A percentile compares a stretch with the other conserved stretches of the same genome.
Evolutionary conservation across 495 filamentous ascomycete genomes (phyloP).

Genomic region (Penicillium nucicola): DNA sequence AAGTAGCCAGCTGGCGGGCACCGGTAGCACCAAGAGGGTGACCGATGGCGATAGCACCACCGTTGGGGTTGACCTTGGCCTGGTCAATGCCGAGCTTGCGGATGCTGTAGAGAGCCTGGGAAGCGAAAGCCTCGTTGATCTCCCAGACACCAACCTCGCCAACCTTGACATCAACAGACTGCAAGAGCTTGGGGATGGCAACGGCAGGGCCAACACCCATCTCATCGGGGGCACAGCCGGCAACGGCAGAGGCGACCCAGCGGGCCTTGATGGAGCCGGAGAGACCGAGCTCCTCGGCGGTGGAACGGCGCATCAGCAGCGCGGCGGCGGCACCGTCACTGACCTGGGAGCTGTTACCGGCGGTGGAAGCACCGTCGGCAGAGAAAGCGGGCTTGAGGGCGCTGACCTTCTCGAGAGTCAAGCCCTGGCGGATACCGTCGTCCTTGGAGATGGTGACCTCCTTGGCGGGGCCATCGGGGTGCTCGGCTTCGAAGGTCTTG

Average conservation of each 20-base stretch:
- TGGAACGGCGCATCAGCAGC: slow-evolving; percentile 79
- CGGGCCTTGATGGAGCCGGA: slow-evolving; percentile 66
- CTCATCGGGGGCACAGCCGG: slow-evolving; percentile 81
- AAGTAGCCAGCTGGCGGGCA: slow-evolving; percentile 72
- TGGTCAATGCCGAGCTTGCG: slow-evolving; percentile 67
- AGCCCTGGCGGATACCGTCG: slow-evolving; percentile 73
- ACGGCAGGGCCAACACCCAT: slow-evolving; percentile 89
- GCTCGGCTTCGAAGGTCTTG: slow-evolving; percentile 51
- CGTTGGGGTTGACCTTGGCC: slow-evolving; percentile 80
- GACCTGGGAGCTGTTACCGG: slow-evolving; percentile 84
- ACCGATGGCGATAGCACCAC: slow-evolving; percentile 88
- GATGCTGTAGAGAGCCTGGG: slow-evolving; percentile 79
- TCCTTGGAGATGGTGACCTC: slow-evolving; percentile 66
- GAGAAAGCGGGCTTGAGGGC: slow-evolving; percentile 84
- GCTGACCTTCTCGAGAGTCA: slow-evolving; percentile 64
- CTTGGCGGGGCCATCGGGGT: slow-evolving; percentile 60
- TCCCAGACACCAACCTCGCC: slow-evolving; percentile 87
- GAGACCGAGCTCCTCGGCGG: slow-evolving; percentile 72
- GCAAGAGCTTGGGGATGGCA: slow-evolving; percentile 77
- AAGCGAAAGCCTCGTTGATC: slow-evolving; percentile 94
- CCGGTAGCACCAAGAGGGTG: slow-evolving; percentile 94
- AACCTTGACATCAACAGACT: slow-evolving; percentile 57
- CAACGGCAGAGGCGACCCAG: slow-evolving; percentile 71
- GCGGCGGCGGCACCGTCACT: slow-evolving; percentile 84
- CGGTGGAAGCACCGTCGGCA: slow-evolving; percentile 68